These are phyloP conservation scores for Penicillium psychrosexuale DNA, from an alignment of 2,329 filamentous ascomycete genomes.

Conservation along the genomic window DNA sequence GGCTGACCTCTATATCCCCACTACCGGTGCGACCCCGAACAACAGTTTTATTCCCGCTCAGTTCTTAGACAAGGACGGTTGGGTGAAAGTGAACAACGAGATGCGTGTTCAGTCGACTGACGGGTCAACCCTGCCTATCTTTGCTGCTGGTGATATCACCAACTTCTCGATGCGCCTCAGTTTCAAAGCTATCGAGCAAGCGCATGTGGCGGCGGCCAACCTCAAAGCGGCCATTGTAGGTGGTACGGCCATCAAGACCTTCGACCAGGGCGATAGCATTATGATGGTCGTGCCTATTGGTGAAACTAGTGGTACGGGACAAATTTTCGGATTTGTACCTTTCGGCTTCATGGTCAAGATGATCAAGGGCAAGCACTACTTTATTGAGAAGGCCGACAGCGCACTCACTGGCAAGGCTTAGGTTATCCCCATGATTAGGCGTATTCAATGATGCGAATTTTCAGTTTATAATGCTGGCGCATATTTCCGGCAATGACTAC, in stretches of 20 bases:
- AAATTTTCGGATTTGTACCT: slow-evolving; percentile 35
- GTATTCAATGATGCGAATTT: not conserved
- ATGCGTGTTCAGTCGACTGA: slow-evolving; percentile 24
- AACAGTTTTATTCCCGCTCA: slow-evolving; percentile 50
- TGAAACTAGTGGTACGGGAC: slow-evolving; percentile 26
- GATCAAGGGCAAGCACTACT: slow-evolving; percentile 46
- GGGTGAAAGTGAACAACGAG: slow-evolving; percentile 48
- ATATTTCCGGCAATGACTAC: not conserved
- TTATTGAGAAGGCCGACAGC: slow-evolving; percentile 28
- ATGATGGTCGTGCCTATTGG: slow-evolving; percentile 34
- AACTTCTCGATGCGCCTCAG: slow-evolving; percentile 25
- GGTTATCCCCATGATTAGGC: not conserved
- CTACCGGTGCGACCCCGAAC: slow-evolving; percentile 53
- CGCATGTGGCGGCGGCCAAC: slow-evolving; percentile 26
- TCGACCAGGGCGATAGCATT: slow-evolving; percentile 23
- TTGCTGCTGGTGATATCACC: slow-evolving; percentile 34
- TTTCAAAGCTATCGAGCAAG: slow-evolving; percentile 29
- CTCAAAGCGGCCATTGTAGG: slow-evolving; percentile 28
- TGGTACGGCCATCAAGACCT: slow-evolving; percentile 17
- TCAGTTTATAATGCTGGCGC: not conserved
- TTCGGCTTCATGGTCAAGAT: slow-evolving; percentile 43
- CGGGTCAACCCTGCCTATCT: slow-evolving; percentile 21
- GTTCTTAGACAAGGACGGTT: slow-evolving; percentile 48
- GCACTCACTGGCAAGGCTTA: slow-evolving; percentile 16
- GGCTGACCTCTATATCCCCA: slow-evolving; percentile 54